phyloP scores from a whole-genome alignment of 2,329 filamentous ascomycete genomes.

The Nannizziopsis arthrosporioides region DNA sequence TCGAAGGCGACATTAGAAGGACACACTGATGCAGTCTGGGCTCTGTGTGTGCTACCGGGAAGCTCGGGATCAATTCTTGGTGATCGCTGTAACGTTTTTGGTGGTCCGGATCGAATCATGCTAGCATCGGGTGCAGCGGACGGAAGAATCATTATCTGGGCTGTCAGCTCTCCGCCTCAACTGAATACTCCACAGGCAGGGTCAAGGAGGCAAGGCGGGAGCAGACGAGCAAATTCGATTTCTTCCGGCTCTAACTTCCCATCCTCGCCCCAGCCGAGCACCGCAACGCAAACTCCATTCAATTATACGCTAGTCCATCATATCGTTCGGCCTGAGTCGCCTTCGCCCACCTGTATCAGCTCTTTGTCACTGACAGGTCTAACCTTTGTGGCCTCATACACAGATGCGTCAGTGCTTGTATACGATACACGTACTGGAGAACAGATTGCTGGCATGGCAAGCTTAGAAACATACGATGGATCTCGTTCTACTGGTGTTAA shows the following conservation, averaged over 20 bases:
- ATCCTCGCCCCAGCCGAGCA: constrained; percentile 76
- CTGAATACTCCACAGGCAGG: constrained; percentile 67
- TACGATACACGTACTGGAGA: constrained; percentile 89
- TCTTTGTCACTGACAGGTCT: constrained; percentile 72
- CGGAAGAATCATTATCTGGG: constrained; percentile 85
- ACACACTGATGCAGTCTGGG: constrained; percentile 93
- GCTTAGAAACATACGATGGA: constrained; percentile 83
- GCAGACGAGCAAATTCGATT: constrained; percentile 80
- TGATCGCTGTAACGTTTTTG: constrained; percentile 55
- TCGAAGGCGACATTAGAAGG: constrained; percentile 90
- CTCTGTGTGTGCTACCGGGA: constrained; percentile 79
- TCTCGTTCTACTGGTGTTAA: constrained; percentile 77
- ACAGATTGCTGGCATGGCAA: constrained; percentile 85
- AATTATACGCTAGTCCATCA: constrained; percentile 78
- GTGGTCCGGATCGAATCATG: constrained; percentile 71
- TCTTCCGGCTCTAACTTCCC: constrained; percentile 89
- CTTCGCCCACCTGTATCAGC: constrained; percentile 83
- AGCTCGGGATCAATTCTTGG: constrained; percentile 74
- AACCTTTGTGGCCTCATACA: constrained; percentile 84
- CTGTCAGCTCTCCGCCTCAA: constrained; percentile 81
- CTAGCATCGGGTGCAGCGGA: constrained; percentile 88
- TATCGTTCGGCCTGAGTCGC: constrained; percentile 58
- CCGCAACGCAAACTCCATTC: constrained; percentile 76
- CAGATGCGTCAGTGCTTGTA: constrained; percentile 78
- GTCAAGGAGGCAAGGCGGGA: constrained; percentile 59